Base-by-base conservation (phyloP, 257 asterid genomes). In the Solanum peruvianum region DNA sequence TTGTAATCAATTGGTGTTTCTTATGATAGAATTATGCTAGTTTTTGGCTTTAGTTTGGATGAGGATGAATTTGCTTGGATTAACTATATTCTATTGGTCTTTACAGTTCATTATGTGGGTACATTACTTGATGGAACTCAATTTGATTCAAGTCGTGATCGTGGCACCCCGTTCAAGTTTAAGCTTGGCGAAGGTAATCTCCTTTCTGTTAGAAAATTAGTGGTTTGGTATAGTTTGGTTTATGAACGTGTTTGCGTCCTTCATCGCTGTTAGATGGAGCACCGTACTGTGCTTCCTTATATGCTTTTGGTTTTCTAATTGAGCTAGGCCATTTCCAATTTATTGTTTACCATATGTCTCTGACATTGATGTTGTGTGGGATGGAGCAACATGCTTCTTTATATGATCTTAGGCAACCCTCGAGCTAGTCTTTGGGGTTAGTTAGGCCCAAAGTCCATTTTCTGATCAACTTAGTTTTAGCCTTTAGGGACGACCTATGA, bases 71-170 rank as follows among this genome's bases (percentile, higher is more conserved):
- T 3, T 41, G 35, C 44, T 76, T n/a, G 7, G 23, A 71, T 35
- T 86, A 12, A 82, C 44, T 69, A 82, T 67, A 62, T 49, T n/a
- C 6, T 89, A 83, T 84, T 89, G 66, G 45, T 58, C 81, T 86
- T 41, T 90, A 92, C 93, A 93, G 95, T 93, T 87, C 95, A 92
- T 88, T 92, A 91, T 82, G 93, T 91, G 89, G 95, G 95, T 18
- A 92, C 91, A 66, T 84, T 93, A 88, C 89, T 90, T 86, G 93
- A 93, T 85, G 94, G 95, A 69, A 92, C 92, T 70, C 90, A 90
- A 87, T 93, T 93, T 47, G 95, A 91, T 90, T 92, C 95, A 9
- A 93, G 95, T 88, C 60, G 80, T 20, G 93, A 93, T 25, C 86
- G 88, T 41, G 94, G 87, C 75, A 86, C 90, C 25, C 91, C 93